Evolutionary conservation across 192 early-diverging fungal species (phyloP), one percentile per base, ranked within the genome.

Genomic region (Coemansia sp.): DNA sequence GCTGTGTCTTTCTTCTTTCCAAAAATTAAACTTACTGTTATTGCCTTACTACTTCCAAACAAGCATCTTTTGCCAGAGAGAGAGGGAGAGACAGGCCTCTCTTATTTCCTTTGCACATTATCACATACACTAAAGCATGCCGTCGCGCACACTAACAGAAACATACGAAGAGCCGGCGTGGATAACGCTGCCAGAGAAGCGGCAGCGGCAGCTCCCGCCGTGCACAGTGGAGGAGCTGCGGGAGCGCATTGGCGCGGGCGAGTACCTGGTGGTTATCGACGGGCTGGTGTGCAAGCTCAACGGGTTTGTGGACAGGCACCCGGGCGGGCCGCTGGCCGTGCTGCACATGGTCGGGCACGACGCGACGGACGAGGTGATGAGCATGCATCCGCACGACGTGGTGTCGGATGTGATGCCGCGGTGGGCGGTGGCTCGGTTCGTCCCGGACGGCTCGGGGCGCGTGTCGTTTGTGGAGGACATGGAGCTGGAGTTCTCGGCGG

Each of bases 321-420:
- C 96, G 0, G 96, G 96, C 47, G 96, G 96, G 25, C 87, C 88
- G 38, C 80, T 95, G n/a, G 92, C 90, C 50, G 85, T 98, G 38
- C 71, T 81, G 70, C 91, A 96, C 75, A 86, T 91, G 82, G 81
- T 89, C 28, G 95, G 95, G 66, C 85, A 82, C 62, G 94, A 98
- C 67, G 91, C 93, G 16, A 95, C 96, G 0, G 93, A 95, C 73
- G 94, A 89, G 62, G 91, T 93, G 57, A 75, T 84, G 23, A 85
- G 84, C 31, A 84, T 94, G 74, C 96, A 98, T 67, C 94, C 92
- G 2, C 84, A 83, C 28, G 84, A 86, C 74, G 92, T 94, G 11
- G 70, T 90, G 25, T 83, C 89, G 22, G 77, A 84, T 38, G 80
- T 79, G 62, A 85, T 98, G 69, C 88, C 88, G 33, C 82, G 79